Conservation (phyloP, 2,329 filamentous ascomycete genomes). For the Ophiocordyceps polyrhachis-furcata region DNA sequence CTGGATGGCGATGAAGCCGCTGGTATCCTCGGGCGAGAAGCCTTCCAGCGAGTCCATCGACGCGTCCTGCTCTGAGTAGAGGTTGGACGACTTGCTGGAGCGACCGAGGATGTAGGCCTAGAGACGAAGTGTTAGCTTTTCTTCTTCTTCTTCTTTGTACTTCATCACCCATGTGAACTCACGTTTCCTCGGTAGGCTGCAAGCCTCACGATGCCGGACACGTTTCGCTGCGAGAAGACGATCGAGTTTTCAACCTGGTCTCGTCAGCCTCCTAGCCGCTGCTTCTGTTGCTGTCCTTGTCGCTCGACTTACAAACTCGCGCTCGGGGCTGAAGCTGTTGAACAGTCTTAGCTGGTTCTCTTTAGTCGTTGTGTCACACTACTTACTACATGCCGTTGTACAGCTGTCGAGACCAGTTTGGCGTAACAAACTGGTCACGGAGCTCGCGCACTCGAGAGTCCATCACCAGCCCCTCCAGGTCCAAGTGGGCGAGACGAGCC, state of each 20-base stretch:
- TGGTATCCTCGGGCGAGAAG: conserved; percentile 36
- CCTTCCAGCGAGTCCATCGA: conserved; percentile 30
- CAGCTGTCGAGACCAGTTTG: conserved; percentile 20
- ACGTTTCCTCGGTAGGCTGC: conserved; percentile 25
- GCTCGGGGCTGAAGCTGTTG: conserved; percentile 18
- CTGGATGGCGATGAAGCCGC: conserved; percentile 48
- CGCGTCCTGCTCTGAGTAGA: conserved; percentile 30
- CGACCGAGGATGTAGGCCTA: conserved; percentile 25
- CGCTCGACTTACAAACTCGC: conserved; percentile 17
- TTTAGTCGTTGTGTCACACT: conserved; percentile 17
- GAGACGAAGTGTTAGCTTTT: no score
- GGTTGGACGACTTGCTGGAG: conserved; percentile 24
- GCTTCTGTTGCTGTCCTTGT: not conserved
- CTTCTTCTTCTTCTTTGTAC: no score
- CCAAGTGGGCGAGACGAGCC: conserved; percentile 14
- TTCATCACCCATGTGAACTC: no score
- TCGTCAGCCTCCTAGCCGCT: not conserved
- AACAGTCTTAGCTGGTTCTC: conserved; percentile 25
- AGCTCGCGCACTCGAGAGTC: conserved; percentile 33
- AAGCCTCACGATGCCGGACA: conserved; percentile 7
- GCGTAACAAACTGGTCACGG: conserved; percentile 32
- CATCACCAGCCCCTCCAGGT: conserved; percentile 38
- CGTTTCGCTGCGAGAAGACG: conserved; percentile 27
- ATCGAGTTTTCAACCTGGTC: conserved; percentile 37
- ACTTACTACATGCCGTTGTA: conserved; percentile 35